These are phyloP conservation scores for Saccharomycopsis javanensis DNA, from an alignment of 805 yeast species.

Conservation along the genomic window DNA sequence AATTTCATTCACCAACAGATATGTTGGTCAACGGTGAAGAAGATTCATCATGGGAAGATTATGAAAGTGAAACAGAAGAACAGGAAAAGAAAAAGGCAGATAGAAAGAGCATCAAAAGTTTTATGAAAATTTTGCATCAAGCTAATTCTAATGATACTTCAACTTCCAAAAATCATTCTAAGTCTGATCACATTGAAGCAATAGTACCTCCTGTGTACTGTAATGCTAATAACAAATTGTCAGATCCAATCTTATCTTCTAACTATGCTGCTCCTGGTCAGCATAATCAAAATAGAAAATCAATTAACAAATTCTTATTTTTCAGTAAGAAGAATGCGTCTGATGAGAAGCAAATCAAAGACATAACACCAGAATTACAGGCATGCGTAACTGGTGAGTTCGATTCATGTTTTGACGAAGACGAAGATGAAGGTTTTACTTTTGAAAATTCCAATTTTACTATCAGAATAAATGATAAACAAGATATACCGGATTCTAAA, in stretches of 20 bases:
- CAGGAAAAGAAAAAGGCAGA: background rate
- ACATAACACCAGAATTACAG: slow-evolving; percentile 1
- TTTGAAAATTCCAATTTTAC: slow-evolving; percentile 2
- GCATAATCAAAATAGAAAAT: slow-evolving; percentile 1
- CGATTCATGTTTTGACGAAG: background rate
- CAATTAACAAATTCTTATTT: background rate
- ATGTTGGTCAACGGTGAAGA: background rate
- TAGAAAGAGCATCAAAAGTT: background rate
- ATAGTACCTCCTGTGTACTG: background rate
- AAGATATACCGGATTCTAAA: background rate
- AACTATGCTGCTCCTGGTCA: background rate
- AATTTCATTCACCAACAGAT: background rate
- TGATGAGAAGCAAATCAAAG: background rate
- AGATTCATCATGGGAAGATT: background rate
- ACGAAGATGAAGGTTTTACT: background rate
- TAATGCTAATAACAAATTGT: background rate
- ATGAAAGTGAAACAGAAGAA: slow-evolving; percentile 1
- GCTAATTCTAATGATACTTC: background rate
- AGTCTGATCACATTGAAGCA: background rate
- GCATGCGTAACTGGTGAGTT: background rate
- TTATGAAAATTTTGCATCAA: background rate
- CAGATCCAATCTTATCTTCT: background rate
- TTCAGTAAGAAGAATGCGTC: background rate
- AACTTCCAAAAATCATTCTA: background rate
- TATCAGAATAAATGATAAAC: background rate